Percentiles rank a stretch among this genome's conserved stretches.
Conservation (phyloP, 176 grass and related monocot species). For the Chrysopogon serrulatus region DNA sequence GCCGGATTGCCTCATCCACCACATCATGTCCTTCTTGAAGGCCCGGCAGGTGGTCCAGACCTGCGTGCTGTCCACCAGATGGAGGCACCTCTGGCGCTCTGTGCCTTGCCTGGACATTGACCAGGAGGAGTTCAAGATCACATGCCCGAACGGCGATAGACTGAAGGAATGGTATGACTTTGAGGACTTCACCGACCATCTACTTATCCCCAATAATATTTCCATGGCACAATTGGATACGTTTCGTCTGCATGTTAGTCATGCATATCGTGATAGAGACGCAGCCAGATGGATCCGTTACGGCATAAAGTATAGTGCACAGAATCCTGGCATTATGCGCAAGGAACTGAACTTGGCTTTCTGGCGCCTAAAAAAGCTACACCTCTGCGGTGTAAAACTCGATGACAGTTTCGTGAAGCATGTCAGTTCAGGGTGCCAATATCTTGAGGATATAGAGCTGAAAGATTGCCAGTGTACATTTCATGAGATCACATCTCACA, state of each 20-base stretch:
- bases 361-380: neutral
- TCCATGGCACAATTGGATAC: neutral
- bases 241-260: neutral
- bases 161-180: neutral
- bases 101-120: neutral
- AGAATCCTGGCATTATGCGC: neutral
- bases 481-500: neutral
- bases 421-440: neutral
- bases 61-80: neutral
- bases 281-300: neutral
- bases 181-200: neutral
- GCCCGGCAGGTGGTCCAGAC: slow-evolving; percentile 9
- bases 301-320: neutral
- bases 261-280: too few species aligned
- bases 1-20: neutral
- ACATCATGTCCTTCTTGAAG: neutral
- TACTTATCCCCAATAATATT: neutral
- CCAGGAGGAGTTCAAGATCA: neutral
- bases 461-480: neutral
- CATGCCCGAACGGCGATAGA: neutral
- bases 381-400: neutral
- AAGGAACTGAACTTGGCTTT: neutral
- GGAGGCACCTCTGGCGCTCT: neutral
- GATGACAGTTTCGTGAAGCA: neutral
- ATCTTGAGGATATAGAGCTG: neutral